These are phyloP conservation scores for Ustilago shanxiensis DNA, from an alignment of 1,284 basidiomycete species.

Conservation along the genomic window DNA sequence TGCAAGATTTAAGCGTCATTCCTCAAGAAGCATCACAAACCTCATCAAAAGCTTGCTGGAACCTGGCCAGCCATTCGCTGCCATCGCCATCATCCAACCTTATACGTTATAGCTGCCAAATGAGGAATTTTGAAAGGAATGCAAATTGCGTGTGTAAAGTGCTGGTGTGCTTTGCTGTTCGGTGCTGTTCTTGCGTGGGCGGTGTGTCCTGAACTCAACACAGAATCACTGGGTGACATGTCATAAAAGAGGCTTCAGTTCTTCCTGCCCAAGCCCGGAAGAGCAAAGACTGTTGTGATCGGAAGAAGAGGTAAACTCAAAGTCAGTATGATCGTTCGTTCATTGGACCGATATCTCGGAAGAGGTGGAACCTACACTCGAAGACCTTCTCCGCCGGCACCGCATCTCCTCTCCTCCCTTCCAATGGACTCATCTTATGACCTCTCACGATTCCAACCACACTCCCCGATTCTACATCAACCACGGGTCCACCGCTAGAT, in stretches of 20 bases:
- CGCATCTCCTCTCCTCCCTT: slow-evolving; percentile 78
- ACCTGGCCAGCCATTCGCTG: not conserved
- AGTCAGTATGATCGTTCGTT: not conserved
- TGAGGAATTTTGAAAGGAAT: not conserved
- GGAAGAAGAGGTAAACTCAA: too few relatives aligned
- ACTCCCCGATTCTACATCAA: slow-evolving; percentile 77
- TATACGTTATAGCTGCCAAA: not conserved
- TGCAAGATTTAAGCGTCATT: slow-evolving; percentile 21
- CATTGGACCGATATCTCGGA: not conserved
- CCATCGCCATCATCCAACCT: not conserved
- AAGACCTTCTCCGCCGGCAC: slow-evolving; percentile 79
- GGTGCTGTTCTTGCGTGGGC: not conserved
- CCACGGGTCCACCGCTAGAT: slow-evolving; percentile 80
- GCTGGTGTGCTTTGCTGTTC: not conserved
- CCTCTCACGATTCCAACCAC: slow-evolving; percentile 80
- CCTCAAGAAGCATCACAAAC: not conserved
- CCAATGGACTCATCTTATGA: slow-evolving; percentile 74
- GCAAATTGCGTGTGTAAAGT: slow-evolving; percentile 3
- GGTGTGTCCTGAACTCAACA: too few relatives aligned
- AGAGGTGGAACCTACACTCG: slow-evolving; percentile 69
- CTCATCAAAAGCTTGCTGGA: too few relatives aligned
- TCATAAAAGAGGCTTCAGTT: slow-evolving; percentile 5
- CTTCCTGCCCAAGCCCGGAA: slow-evolving; percentile 63
- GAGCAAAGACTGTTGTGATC: slow-evolving; percentile 49
- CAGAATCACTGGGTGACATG: not conserved